phyloP scores from a whole-genome alignment of 345 rosid genomes.

The Punica granatum region DNA sequence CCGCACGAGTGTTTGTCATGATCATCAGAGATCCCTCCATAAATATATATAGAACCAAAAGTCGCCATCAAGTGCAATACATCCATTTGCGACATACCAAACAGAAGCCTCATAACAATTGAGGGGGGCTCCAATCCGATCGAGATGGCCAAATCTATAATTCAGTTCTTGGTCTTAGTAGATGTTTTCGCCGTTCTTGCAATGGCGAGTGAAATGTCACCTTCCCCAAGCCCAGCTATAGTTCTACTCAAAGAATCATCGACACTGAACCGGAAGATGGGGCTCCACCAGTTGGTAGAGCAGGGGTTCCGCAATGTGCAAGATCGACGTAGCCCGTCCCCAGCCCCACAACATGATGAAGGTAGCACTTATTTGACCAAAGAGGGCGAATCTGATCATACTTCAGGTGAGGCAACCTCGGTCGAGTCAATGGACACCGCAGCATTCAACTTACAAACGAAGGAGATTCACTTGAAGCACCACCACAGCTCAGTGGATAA shows the following conservation, averaged over 20 bases:
- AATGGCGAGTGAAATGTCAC: conserved; percentile 16
- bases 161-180: conserved; percentile 24
- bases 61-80: neutral
- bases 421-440: neutral
- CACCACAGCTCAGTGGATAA: conserved; percentile 45
- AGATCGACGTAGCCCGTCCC: conserved; percentile 15
- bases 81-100: conserved; percentile 4
- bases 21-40: neutral
- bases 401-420: neutral
- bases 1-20: conserved; percentile 5
- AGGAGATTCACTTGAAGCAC: conserved; percentile 20
- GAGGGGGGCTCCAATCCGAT: neutral
- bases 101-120: neutral
- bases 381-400: neutral
- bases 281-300: conserved; percentile 19
- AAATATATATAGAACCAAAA: conserved; percentile 4
- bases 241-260: conserved; percentile 5
- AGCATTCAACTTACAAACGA: conserved; percentile 1
- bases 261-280: conserved; percentile 36
- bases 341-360: conserved; percentile 4
- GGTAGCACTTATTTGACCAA: neutral
- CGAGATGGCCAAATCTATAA: conserved; percentile 20
- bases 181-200: conserved; percentile 23
- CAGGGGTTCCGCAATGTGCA: conserved; percentile 7
- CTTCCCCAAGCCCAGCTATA: conserved; percentile 22